These are phyloP conservation scores for Aspergillus oerlinghausenensis DNA, from an alignment of 2,329 filamentous ascomycete genomes.

Conservation along the genomic window DNA sequence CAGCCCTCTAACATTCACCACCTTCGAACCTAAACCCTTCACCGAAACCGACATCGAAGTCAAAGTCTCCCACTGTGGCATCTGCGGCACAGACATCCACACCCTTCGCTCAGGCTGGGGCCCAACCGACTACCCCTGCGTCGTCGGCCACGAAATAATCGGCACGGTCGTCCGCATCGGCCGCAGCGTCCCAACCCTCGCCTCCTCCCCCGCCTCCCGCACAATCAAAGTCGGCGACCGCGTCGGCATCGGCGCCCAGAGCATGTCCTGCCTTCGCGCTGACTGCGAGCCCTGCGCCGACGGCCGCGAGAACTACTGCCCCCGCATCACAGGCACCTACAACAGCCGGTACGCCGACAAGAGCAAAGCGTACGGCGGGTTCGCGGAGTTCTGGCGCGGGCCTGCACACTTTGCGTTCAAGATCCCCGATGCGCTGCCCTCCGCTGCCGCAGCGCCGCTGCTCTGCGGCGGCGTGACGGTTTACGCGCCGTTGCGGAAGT, in stretches of 20 bases:
- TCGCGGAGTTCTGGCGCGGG: slow-evolving; percentile 52
- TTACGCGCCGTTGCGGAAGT: slow-evolving; percentile 63
- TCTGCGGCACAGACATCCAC: slow-evolving; percentile 62
- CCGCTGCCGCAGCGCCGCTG: slow-evolving; percentile 60
- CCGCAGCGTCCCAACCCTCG: slow-evolving; percentile 25
- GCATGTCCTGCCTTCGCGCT: slow-evolving; percentile 47
- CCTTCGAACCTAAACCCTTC: slow-evolving; percentile 39
- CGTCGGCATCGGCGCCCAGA: slow-evolving; percentile 60
- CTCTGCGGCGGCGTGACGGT: slow-evolving; percentile 74
- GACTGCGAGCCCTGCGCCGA: slow-evolving; percentile 40
- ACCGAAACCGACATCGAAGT: slow-evolving; percentile 64
- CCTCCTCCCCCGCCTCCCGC: slow-evolving; percentile 20
- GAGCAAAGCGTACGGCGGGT: slow-evolving; percentile 49
- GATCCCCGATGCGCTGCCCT: slow-evolving; percentile 49
- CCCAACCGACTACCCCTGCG: slow-evolving; percentile 42
- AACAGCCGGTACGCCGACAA: slow-evolving; percentile 32
- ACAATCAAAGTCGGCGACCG: slow-evolving; percentile 57
- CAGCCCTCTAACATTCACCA: slow-evolving; percentile 28
- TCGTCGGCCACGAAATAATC: slow-evolving; percentile 63
- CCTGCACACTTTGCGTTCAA: slow-evolving; percentile 56
- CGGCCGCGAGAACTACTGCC: slow-evolving; percentile 39
- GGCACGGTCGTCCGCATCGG: slow-evolving; percentile 55
- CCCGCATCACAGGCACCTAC: slow-evolving; percentile 34
- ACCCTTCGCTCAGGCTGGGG: slow-evolving; percentile 50
- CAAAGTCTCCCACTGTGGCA: slow-evolving; percentile 60